Evolutionary conservation across 441 rosid genomes (phyloP).

Genomic region (Omphalea diandra): DNA sequence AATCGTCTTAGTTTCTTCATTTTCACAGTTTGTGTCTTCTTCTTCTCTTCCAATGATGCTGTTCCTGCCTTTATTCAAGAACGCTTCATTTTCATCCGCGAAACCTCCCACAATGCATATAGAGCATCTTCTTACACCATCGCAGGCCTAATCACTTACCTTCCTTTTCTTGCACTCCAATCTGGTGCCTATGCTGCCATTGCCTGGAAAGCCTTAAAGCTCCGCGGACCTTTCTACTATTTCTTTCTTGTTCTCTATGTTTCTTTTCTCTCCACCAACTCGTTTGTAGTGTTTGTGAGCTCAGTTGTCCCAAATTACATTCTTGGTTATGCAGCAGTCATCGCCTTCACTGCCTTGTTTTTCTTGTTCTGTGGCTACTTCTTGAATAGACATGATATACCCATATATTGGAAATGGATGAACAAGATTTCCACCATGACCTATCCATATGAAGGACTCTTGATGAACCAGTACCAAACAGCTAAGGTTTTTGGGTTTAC

Average conservation of each 20-base stretch:
- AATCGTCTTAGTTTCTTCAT: slow-evolving; percentile 57
- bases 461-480: slow-evolving; percentile 66
- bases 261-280: slow-evolving; percentile 65
- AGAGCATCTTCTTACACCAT: slow-evolving; percentile 65
- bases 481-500: slow-evolving; percentile 15
- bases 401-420: slow-evolving; percentile 59
- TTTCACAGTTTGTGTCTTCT: slow-evolving; percentile 61
- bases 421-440: slow-evolving; percentile 67
- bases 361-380: slow-evolving; percentile 72
- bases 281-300: slow-evolving; percentile 70
- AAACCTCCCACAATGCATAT: slow-evolving; percentile 64
- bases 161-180: slow-evolving; percentile 57
- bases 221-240: slow-evolving; percentile 50
- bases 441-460: slow-evolving; percentile 59
- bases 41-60: slow-evolving; percentile 69
- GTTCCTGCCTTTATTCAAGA: slow-evolving; percentile 76
- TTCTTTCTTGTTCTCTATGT: slow-evolving; percentile 56
- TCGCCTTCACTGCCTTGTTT: slow-evolving; percentile 65
- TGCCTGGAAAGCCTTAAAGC: slow-evolving; percentile 54
- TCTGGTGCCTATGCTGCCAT: slow-evolving; percentile 51
- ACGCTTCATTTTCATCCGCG: slow-evolving; percentile 58
- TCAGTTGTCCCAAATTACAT: slow-evolving; percentile 66
- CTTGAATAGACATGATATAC: slow-evolving; percentile 50
- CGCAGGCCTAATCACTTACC: slow-evolving; percentile 58
- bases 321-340: slow-evolving; percentile 62